Base-by-base conservation (phyloP, 2,329 filamentous ascomycete species). In the Penicillium paneum region DNA sequence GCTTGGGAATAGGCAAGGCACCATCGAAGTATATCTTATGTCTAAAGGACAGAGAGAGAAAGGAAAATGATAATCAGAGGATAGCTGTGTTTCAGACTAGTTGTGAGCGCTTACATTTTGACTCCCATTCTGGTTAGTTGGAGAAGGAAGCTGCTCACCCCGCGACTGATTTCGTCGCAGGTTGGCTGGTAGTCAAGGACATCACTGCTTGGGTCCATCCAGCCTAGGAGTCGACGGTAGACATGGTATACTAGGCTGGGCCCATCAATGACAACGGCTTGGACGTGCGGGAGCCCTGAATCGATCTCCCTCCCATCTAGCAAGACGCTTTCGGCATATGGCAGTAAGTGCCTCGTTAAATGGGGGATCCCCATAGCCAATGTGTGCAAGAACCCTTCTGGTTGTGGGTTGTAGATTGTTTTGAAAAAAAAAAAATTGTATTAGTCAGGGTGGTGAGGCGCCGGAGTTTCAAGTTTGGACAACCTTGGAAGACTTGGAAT, bases 21-120 rank as follows among this genome's bases (percentile, higher is more conserved):
- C 91, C 91, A 70, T 97, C 93, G 64, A 97, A 97, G 69, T 88
- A 91, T 49, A 97, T 88, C 43, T 80, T 83, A 54, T 83, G 75
- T 61, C 86, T 89, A 61, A 19, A n/a, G 4, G 4, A n/a, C 10
- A 34, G 29, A 49, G 17, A 40, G 6, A n/a, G 13, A 41, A 5
- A 49, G 12, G 28, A 46, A 36, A 10, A 12, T 51, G 39, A 45
- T 13, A 26, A 29, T 32, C 36, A 44, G 35, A 39, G 4, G 15
- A 31, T 45, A 41, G 35, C 32, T 42, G 36, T 15, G 36, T 26
- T 42, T 17, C 7, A 7, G 36, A 28, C n/a, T 29, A 28, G 29
- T 47, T 47, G 44, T 12, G 39, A 42, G 8, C 40, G 38, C 75
- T 73, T 80, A 93, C 90, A 94, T 80, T 42, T 74, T 74, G 46